Percentiles rank a stretch among this genome's conserved stretches.
phyloP scores from a whole-genome alignment of 805 yeast species.

The Lipomyces starkeyi region DNA sequence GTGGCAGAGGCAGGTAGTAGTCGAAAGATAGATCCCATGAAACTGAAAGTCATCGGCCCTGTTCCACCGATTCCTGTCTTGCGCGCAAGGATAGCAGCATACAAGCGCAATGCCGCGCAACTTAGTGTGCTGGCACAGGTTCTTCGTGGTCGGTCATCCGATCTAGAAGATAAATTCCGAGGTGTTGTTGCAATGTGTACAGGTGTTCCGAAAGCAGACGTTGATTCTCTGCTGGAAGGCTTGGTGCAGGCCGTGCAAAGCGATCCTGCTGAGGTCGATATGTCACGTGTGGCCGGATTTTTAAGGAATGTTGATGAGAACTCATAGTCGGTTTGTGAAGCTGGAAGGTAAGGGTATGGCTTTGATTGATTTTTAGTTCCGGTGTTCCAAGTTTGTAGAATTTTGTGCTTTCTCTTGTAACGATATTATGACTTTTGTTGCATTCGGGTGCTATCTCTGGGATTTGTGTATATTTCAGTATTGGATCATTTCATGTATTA shows the following conservation, averaged over 20 bases:
- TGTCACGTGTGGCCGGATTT: slow-evolving; percentile 61
- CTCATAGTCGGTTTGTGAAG: slow-evolving; percentile 1
- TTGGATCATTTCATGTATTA: not conserved
- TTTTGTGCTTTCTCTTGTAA: not conserved
- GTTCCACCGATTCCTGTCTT: slow-evolving; percentile 61
- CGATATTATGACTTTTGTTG: slow-evolving; percentile 2
- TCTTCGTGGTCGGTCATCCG: slow-evolving; percentile 60
- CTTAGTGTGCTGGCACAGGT: slow-evolving; percentile 59
- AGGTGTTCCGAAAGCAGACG: slow-evolving; percentile 79
- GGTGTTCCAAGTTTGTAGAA: not conserved
- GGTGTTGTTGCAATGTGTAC: slow-evolving; percentile 89
- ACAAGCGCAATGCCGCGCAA: slow-evolving; percentile 67
- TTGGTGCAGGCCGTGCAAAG: slow-evolving; percentile 89
- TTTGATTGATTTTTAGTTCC: not conserved
- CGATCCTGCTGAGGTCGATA: slow-evolving; percentile 71
- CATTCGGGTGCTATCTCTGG: slow-evolving; percentile 5
- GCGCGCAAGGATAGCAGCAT: slow-evolving; percentile 81
- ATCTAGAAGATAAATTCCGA: slow-evolving; percentile 77
- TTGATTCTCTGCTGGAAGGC: slow-evolving; percentile 81
- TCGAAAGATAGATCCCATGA: not conserved
- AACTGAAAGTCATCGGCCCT: slow-evolving; percentile 16
- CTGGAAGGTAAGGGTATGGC: not conserved
- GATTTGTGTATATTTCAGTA: not conserved
- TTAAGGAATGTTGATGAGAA: slow-evolving; percentile 49
- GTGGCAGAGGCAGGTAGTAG: not conserved